phyloP scores from a whole-genome alignment of 2,329 filamentous ascomycete genomes.

The Colletotrichum gigasporum region DNA sequence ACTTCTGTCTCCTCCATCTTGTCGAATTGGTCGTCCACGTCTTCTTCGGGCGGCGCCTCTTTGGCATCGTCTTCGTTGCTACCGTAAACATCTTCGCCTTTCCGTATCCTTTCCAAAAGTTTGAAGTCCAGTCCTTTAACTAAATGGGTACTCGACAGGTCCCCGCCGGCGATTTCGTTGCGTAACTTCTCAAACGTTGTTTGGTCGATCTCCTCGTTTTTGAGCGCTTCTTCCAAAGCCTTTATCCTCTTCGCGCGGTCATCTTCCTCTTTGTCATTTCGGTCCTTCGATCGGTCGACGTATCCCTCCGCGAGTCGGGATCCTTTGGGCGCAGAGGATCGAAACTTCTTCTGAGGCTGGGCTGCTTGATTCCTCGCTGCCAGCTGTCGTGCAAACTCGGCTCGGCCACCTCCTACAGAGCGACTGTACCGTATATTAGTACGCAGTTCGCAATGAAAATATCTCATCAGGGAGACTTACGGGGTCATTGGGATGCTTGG shows the following conservation, averaged over 20 bases:
- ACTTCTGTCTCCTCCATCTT: slow-evolving; percentile 65
- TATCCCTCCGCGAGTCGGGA: slow-evolving; percentile 83
- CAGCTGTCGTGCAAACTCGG: slow-evolving; percentile 85
- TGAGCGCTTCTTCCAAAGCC: slow-evolving; percentile 82
- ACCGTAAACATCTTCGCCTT: slow-evolving; percentile 74
- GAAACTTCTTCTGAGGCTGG: slow-evolving; percentile 76
- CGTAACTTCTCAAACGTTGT: slow-evolving; percentile 80
- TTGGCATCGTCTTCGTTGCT: slow-evolving; percentile 43
- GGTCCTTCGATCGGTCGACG: slow-evolving; percentile 78
- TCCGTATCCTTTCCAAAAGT: slow-evolving; percentile 74
- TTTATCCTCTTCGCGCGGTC: slow-evolving; percentile 73
- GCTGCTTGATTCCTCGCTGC: slow-evolving; percentile 72
- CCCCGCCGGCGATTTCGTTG: slow-evolving; percentile 83
- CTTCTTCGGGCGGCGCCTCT: slow-evolving; percentile 42
- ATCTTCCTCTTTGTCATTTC: slow-evolving; percentile 63
- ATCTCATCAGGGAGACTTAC: slow-evolving; percentile 57
- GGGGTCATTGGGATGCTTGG: slow-evolving; percentile 95
- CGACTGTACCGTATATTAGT: slow-evolving; percentile 61
- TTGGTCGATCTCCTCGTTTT: slow-evolving; percentile 84
- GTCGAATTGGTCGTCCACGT: slow-evolving; percentile 75
- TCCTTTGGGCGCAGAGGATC: slow-evolving; percentile 83
- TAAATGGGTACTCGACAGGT: slow-evolving; percentile 82
- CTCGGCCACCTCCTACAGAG: slow-evolving; percentile 64
- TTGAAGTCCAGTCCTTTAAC: slow-evolving; percentile 93
- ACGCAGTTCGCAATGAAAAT: neutral